Conservation (phyloP, 345 rosid genomes). For the Ricinus communis region DNA sequence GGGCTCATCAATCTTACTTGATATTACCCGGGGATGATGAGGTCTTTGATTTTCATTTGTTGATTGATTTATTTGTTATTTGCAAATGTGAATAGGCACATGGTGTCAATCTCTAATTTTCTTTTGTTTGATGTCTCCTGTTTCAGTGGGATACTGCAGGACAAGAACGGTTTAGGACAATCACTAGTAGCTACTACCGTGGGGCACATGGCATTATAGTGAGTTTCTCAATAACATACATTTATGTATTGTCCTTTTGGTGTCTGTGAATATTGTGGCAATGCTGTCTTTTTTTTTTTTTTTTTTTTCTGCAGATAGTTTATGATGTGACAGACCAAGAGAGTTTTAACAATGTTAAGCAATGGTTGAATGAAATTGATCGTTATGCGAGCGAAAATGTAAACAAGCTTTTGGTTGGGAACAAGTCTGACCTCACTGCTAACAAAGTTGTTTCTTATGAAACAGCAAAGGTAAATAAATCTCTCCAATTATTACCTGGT, state of each 20-base stretch:
- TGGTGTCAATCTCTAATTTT: background rate
- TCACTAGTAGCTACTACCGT: slow-evolving; percentile 94
- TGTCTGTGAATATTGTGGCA: slow-evolving; percentile 4
- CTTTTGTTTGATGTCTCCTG: background rate
- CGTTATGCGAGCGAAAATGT: slow-evolving; percentile 80
- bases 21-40: background rate
- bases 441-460: slow-evolving; percentile 70
- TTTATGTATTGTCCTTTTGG: background rate
- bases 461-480: slow-evolving; percentile 59
- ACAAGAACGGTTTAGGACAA: slow-evolving; percentile 93
- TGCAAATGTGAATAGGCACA: slow-evolving; percentile 3
- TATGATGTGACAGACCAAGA: slow-evolving; percentile 82
- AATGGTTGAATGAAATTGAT: slow-evolving; percentile 73
- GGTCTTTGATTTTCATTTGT: background rate
- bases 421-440: slow-evolving; percentile 65
- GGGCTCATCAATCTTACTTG: background rate
- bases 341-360: slow-evolving; percentile 78
- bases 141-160: slow-evolving; percentile 98
- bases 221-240: slow-evolving; percentile 18
- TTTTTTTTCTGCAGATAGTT: slow-evolving; percentile 47
- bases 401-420: slow-evolving; percentile 74
- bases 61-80: background rate
- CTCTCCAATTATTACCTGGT: background rate
- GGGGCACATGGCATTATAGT: slow-evolving; percentile 98
- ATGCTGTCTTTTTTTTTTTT: too few relatives aligned